phyloP scores from a whole-genome alignment of 202 grass and related monocot genomes.

The Panicum virgatum region DNA sequence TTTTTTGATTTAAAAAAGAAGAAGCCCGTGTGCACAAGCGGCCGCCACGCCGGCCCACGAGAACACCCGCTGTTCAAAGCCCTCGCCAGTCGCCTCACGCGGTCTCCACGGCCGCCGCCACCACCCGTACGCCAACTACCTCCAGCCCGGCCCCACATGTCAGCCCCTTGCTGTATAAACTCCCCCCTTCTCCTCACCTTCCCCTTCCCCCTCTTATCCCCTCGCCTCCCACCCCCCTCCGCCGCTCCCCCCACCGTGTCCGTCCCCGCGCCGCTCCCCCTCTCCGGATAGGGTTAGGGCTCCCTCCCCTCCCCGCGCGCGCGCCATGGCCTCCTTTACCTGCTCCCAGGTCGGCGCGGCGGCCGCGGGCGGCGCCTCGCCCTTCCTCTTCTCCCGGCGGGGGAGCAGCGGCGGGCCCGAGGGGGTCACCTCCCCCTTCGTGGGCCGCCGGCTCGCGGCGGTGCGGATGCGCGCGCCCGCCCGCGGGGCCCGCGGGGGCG shows the following conservation, averaged over 20 bases:
- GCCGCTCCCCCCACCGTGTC: not conserved
- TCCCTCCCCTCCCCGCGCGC: not conserved
- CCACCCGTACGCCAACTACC: not conserved
- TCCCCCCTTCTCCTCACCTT: not conserved
- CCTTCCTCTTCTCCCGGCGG: constrained; percentile 25
- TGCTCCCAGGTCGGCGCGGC: constrained; percentile 44
- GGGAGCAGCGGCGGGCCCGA: constrained; percentile 9
- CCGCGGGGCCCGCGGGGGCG: constrained; percentile 25
- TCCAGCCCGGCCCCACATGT: not conserved
- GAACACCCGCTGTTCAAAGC: not conserved
- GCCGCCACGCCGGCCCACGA: not conserved
- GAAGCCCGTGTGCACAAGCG: not conserved
- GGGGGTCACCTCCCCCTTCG: constrained; percentile 21
- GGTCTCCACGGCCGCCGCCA: not conserved
- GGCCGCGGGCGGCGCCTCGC: constrained; percentile 33
- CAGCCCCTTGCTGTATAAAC: constrained; percentile 40
- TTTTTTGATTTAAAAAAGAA: too few relatives aligned
- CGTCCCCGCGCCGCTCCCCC: not conserved
- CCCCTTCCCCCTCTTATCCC: constrained; percentile 28
- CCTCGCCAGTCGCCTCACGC: not conserved
- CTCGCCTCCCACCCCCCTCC: constrained; percentile 10
- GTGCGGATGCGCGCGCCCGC: constrained; percentile 43
- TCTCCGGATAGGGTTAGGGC: constrained; percentile 34
- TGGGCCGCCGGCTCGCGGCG: constrained; percentile 28
- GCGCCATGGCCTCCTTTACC: constrained; percentile 50